phyloP scores from a whole-genome alignment of 225 moss, liverwort and hornwort species.

The Rhytidiadelphus loreus region DNA sequence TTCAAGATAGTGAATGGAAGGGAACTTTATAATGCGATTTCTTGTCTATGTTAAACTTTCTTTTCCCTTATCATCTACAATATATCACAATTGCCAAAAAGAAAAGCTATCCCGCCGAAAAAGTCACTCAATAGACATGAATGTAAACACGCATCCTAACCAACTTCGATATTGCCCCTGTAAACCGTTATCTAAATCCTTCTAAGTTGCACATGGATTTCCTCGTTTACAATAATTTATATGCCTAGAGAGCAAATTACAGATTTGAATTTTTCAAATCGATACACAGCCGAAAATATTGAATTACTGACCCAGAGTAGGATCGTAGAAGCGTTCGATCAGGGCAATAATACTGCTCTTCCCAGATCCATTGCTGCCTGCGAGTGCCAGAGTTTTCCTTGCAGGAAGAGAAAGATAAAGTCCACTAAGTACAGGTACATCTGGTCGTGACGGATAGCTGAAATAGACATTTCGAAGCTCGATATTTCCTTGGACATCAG shows the following conservation, averaged over 20 bases:
- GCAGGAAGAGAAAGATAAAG: constrained; percentile 62
- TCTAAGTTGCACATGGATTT: not conserved
- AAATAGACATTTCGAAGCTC: constrained; percentile 65
- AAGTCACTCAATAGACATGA: not conserved
- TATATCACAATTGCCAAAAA: not conserved
- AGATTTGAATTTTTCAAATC: not conserved
- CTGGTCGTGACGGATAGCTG: constrained; percentile 65
- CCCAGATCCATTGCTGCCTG: constrained; percentile 63
- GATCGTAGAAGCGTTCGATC: constrained; percentile 68
- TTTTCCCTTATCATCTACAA: not conserved
- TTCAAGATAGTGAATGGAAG: not conserved
- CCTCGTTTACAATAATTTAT: not conserved
- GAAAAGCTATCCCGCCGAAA: not conserved
- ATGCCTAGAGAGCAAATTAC: not conserved
- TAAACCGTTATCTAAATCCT: not conserved
- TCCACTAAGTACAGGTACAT: constrained; percentile 54
- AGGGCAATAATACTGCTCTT: constrained; percentile 69
- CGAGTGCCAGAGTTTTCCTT: constrained; percentile 58
- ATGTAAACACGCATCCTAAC: not conserved
- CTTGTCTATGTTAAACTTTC: not conserved
- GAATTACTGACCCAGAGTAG: constrained; percentile 45
- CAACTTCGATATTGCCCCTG: not conserved
- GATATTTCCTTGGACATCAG: constrained; percentile 45
- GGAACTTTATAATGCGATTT: not conserved
- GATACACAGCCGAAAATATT: not conserved